These are phyloP conservation scores for Monosporascus sp. DNA, from an alignment of 2,329 filamentous ascomycete species.

Conservation along the genomic window DNA sequence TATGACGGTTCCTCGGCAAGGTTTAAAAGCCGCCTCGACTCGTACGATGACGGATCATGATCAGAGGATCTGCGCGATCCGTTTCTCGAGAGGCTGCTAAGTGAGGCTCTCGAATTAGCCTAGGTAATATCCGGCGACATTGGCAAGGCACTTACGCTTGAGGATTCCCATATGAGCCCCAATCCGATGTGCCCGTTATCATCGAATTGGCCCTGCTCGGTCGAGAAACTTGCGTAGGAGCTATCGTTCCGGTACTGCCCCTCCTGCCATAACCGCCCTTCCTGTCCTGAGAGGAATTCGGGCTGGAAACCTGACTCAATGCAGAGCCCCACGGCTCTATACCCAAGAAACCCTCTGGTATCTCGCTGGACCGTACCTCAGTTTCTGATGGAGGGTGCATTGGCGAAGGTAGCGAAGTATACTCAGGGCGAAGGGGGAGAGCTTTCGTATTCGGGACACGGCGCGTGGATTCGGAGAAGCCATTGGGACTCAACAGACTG, in stretches of 20 bases:
- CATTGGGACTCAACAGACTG: constrained; percentile 34
- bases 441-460: constrained; percentile 25
- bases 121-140: neutral
- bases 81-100: constrained; percentile 26
- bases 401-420: constrained; percentile 15
- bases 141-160: constrained; percentile 9
- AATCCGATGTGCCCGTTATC: constrained; percentile 12
- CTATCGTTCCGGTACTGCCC: constrained; percentile 24
- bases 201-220: constrained; percentile 28
- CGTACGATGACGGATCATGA: constrained; percentile 40
- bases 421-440: constrained; percentile 17
- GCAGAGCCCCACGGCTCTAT: constrained; percentile 11
- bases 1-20: constrained; percentile 29
- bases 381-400: constrained; percentile 11
- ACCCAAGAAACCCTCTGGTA: neutral
- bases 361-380: neutral
- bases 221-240: constrained; percentile 14
- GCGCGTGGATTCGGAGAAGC: constrained; percentile 25
- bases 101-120: constrained; percentile 3
- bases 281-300: constrained; percentile 27
- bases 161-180: constrained; percentile 2
- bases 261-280: constrained; percentile 17
- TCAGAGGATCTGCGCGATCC: constrained; percentile 34
- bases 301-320: constrained; percentile 30
- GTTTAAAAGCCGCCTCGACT: constrained; percentile 38